Evolutionary conservation across 164 flowering plant genomes (phyloP), one percentile per base, ranked within the genome.

Genomic region (Litsea cubeba): DNA sequence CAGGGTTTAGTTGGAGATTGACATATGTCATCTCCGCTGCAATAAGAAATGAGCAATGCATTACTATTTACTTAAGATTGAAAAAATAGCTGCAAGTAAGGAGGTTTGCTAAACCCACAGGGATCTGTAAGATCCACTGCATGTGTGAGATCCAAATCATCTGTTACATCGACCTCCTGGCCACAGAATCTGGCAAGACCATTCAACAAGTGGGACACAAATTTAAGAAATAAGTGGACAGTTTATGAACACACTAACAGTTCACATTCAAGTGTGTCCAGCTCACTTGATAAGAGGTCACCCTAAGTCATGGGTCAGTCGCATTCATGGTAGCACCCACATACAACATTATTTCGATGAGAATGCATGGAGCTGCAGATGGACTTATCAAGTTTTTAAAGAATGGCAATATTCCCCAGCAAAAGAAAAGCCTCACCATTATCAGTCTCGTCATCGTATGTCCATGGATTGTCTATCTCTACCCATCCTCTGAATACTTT

Each of bases 21-120:
- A 94, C 97, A 83, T 94, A 94, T 22, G 98, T 91, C 95, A 93
- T 89, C 82, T 90, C 95, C 74, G 82, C 98, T 93, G 94, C 86
- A 84, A 70, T 73, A 50, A 28, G 3, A 50, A 71, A 77, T 23
- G 12, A 68, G 68, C n/a, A n/a, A 73, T 3, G n/a, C 2, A 72
- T 57, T 25, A 70, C 12, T 63, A 35, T 28, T 22, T 24, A 62
- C 30, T 46, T 63, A 54, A 12, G 23, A 69, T 26, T 63, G 17
- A 18, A 24, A 68, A 12, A 58, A 57, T 32, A 22, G 66, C 26
- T 7, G 49, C 68, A 50, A 46, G 12, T 23, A 35, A 12, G 60
- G 26, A 17, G 12, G 30, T 25, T 40, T 26, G 20, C n/a, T 15
- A 18, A 65, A 66, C 5, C 14, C 12, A 11, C 15, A 62, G 12